Base-by-base conservation (phyloP, 2,329 filamentous ascomycete genomes). In the Botryosphaeria dothidea region DNA sequence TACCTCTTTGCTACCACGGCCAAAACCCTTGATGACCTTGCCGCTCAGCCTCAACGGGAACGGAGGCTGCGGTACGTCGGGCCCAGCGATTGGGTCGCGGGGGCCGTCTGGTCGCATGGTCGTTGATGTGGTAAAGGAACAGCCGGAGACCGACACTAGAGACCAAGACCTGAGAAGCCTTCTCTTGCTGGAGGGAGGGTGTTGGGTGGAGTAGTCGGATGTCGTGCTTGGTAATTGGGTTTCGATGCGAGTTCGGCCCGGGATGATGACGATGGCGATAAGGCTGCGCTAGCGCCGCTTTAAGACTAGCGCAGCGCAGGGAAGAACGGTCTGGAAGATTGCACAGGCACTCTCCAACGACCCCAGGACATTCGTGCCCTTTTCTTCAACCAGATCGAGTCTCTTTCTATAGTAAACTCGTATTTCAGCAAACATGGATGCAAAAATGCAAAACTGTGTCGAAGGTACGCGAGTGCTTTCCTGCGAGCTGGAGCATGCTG, bases 1-100 rank as follows among this genome's bases (percentile, higher is more conserved):
- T 76, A 93, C 92, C 80, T 97, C 93, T 82, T 93, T 96, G 73
- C 92, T 96, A 17, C 95, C 95, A 66, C 95, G 87, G 46, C 95
- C 94, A 77, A 98, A 98, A 36, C 95, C 95, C 72, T 92, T 90
- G 72, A 97, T 93, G 25, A 99, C 93, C 64, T 90, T 87, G 25
- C 95, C 95, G 67, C 91, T 89, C 80, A 98, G 89, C 70, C 85
- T 87, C 71, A 97, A 84, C 0, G 95, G 95, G 77, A 89, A 98
- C 0, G 95, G 95, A 5, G 86, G 60, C 71, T 88, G 83, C 13
- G 94, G 94, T 3, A 92, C 92, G 48, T 91, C 87, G 8, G 89
- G 83, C 64, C 94, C 94, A 66, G 92, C 87, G 70, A 95, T 86
- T 60, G 84, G 82, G 52, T 91, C 89, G 67, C 92, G 89, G 68